These are phyloP conservation scores for Sonneratia caseolaris DNA, from an alignment of 345 rosid genomes.

Conservation along the genomic window DNA sequence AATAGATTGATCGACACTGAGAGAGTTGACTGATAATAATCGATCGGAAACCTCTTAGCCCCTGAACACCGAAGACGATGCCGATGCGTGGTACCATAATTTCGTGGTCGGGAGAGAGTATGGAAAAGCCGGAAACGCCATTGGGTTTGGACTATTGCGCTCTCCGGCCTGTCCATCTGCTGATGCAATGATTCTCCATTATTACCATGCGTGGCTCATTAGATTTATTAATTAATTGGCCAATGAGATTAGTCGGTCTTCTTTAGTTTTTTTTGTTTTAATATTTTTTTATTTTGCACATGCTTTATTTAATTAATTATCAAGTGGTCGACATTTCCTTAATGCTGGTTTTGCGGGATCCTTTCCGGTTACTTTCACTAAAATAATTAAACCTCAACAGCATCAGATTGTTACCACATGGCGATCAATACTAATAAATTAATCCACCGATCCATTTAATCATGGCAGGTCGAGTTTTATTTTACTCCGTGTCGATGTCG, in stretches of 20 bases:
- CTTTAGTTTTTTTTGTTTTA: background rate
- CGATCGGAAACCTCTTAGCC: no score
- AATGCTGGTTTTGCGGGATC: slow-evolving; percentile 30
- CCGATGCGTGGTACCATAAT: no score
- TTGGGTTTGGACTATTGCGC: slow-evolving; percentile 8
- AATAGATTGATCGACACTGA: no score
- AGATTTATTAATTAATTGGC: background rate
- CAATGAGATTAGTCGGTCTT: background rate
- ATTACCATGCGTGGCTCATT: slow-evolving; percentile 9
- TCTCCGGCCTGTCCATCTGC: slow-evolving; percentile 8
- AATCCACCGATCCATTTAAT: background rate
- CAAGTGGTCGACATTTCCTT: slow-evolving; percentile 33
- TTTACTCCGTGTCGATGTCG: background rate
- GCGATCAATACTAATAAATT: background rate
- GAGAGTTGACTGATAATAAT: no score
- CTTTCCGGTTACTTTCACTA: slow-evolving; percentile 17
- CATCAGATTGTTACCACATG: background rate
- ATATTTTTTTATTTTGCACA: no score
- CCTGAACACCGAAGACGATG: no score
- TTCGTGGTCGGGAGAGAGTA: background rate
- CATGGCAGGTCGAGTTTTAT: background rate
- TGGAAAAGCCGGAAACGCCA: slow-evolving; percentile 21
- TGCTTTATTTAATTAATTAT: background rate
- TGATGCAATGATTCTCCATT: slow-evolving; percentile 47
- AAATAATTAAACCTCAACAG: background rate